A percentile compares a stretch with the other conserved stretches of the same genome.
Conservation (phyloP, 179 eudicot genomes). For the Spergularia azorica region DNA sequence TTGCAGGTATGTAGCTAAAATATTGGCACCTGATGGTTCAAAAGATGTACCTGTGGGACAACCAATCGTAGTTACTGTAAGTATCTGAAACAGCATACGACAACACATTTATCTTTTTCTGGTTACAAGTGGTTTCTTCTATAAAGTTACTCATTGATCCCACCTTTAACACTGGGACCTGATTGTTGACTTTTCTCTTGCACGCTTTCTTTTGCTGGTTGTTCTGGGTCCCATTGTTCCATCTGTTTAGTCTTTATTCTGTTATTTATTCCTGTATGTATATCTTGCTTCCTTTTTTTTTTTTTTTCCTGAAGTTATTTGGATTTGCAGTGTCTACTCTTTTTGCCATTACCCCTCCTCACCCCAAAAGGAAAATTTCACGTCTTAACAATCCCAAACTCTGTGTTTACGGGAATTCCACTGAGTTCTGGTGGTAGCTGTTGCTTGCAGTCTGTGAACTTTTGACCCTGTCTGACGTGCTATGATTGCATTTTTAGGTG, state of each 20-base stretch:
- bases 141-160: neutral
- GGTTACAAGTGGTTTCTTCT: neutral
- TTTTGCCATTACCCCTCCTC: no score
- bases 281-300: neutral
- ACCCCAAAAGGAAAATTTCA: no score
- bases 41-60: conserved; percentile 86
- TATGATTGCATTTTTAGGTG: conserved; percentile 56
- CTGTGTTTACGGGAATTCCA: neutral
- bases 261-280: neutral
- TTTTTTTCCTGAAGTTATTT: no score
- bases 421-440: neutral
- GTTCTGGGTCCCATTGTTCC: neutral
- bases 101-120: neutral
- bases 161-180: neutral
- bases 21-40: conserved; percentile 85
- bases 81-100: conserved; percentile 27
- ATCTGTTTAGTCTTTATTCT: neutral
- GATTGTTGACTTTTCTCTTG: neutral
- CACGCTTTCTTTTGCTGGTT: neutral
- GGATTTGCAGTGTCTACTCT: no score
- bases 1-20: conserved; percentile 77
- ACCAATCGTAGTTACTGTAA: conserved; percentile 85
- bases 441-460: conserved; percentile 1
- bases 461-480: conserved; percentile 11
- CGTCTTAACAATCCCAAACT: no score